Percentiles rank a stretch among this genome's conserved stretches.
Conservation (phyloP, 2,329 filamentous ascomycete genomes). For the Myotisia sp. region DNA sequence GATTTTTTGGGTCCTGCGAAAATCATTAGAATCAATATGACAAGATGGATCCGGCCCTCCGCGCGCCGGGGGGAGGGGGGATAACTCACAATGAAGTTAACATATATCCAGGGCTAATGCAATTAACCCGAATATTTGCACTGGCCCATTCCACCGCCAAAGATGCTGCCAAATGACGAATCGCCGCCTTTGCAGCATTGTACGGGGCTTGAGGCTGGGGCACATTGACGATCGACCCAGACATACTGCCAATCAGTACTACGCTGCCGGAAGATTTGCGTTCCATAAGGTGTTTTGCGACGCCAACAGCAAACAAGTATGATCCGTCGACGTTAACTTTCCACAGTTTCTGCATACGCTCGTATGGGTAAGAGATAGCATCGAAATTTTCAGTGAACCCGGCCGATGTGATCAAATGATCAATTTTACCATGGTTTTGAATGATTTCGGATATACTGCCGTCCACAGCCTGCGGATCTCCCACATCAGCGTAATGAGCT, state of each 20-base stretch:
- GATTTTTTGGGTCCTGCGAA: conserved; percentile 70
- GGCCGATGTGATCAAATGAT: conserved; percentile 87
- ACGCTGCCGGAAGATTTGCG: conserved; percentile 68
- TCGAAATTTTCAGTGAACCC: conserved; percentile 95
- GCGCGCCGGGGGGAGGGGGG: too few relatives aligned
- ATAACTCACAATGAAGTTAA: conserved; percentile 67
- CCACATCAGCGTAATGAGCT: conserved; percentile 79
- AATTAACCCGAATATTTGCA: conserved; percentile 81
- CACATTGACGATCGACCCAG: conserved; percentile 81
- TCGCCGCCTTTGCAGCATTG: conserved; percentile 83
- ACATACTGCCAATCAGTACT: conserved; percentile 94
- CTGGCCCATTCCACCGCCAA: conserved; percentile 90
- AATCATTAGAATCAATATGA: conserved; percentile 5
- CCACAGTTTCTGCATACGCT: conserved; percentile 87
- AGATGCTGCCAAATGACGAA: conserved; percentile 73
- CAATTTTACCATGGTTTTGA: conserved; percentile 61
- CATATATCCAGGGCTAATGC: conserved; percentile 94
- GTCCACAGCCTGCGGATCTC: conserved; percentile 64
- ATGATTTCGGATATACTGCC: conserved; percentile 57
- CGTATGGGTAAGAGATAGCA: conserved; percentile 76
- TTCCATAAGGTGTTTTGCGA: conserved; percentile 79
- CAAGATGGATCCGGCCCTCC: too few relatives aligned
- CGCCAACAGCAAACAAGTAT: conserved; percentile 70
- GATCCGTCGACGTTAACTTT: conserved; percentile 87
- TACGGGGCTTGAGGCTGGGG: conserved; percentile 89